Conservation (phyloP, 495 filamentous ascomycete species). For the Bathelium albidoporum region DNA sequence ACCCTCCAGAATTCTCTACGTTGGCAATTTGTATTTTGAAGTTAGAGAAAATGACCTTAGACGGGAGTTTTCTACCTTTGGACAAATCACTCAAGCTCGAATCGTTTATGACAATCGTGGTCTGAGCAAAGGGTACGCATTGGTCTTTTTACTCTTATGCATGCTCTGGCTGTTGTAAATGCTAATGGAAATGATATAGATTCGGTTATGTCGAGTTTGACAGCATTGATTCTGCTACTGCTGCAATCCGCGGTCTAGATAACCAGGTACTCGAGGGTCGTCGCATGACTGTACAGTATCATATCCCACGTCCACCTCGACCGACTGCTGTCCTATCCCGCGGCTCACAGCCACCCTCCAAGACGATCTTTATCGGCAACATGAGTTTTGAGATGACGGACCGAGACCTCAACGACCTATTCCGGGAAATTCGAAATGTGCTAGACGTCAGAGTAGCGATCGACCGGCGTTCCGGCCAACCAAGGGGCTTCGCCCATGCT, state of each 20-base stretch:
- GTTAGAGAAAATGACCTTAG: slow-evolving; percentile 35
- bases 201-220: slow-evolving; percentile 71
- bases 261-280: slow-evolving; percentile 71
- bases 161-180: neutral
- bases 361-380: slow-evolving; percentile 78
- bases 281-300: slow-evolving; percentile 51
- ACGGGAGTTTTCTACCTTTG: slow-evolving; percentile 28
- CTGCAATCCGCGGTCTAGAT: slow-evolving; percentile 57
- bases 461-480: slow-evolving; percentile 77
- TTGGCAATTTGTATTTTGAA: slow-evolving; percentile 85
- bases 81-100: slow-evolving; percentile 35
- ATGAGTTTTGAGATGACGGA: slow-evolving; percentile 85
- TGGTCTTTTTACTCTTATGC: slow-evolving; percentile 1
- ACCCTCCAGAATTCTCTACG: slow-evolving; percentile 44
- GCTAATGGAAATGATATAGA: slow-evolving; percentile 32
- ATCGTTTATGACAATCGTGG: slow-evolving; percentile 63
- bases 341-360: slow-evolving; percentile 38
- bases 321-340: slow-evolving; percentile 3
- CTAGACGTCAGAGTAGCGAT: slow-evolving; percentile 80
- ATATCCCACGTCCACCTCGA: slow-evolving; percentile 12
- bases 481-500: slow-evolving; percentile 80
- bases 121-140: slow-evolving; percentile 75
- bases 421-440: slow-evolving; percentile 60
- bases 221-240: slow-evolving; percentile 41
- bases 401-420: slow-evolving; percentile 71